These are phyloP conservation scores for Arthrobotrys pseudoclavata DNA, from an alignment of 2,329 filamentous ascomycete species.

Conservation along the genomic window DNA sequence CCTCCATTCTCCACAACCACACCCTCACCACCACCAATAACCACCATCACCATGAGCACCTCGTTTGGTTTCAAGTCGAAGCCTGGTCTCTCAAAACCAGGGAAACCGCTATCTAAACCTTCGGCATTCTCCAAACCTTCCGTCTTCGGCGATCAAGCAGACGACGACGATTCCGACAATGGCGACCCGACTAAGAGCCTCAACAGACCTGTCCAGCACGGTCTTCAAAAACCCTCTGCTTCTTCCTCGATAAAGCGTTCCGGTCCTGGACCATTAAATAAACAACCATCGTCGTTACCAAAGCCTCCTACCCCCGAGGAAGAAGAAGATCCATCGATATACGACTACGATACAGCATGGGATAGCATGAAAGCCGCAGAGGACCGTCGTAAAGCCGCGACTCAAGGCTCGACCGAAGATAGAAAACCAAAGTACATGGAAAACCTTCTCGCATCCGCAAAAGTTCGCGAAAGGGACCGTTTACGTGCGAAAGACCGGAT, in stretches of 20 bases:
- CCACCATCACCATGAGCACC: constrained; percentile 71
- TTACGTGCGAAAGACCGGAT: constrained; percentile 84
- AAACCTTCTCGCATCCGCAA: constrained; percentile 79
- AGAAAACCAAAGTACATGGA: constrained; percentile 83
- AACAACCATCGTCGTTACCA: constrained; percentile 67
- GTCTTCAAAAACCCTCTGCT: constrained; percentile 65
- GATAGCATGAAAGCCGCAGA: constrained; percentile 76
- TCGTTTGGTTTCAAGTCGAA: constrained; percentile 70
- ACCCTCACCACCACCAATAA: constrained; percentile 5
- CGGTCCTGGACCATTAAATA: constrained; percentile 67
- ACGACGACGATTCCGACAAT: constrained; percentile 68
- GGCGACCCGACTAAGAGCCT: constrained; percentile 67
- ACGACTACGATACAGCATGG: constrained; percentile 87
- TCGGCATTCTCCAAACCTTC: constrained; percentile 66
- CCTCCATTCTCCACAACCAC: not conserved
- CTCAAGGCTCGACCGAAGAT: constrained; percentile 71
- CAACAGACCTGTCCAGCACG: constrained; percentile 64
- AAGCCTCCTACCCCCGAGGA: constrained; percentile 68
- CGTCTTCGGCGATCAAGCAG: constrained; percentile 67
- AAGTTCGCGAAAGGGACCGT: constrained; percentile 81
- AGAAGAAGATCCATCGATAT: constrained; percentile 80
- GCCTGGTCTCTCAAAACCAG: constrained; percentile 68
- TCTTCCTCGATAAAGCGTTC: constrained; percentile 62
- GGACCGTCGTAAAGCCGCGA: constrained; percentile 72
- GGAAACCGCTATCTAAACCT: constrained; percentile 73